A percentile compares a stretch with the other conserved stretches of the same genome.
These are phyloP conservation scores for Talaromyces funiculosus DNA, from an alignment of 2,329 filamentous ascomycete genomes.

Conservation along the genomic window DNA sequence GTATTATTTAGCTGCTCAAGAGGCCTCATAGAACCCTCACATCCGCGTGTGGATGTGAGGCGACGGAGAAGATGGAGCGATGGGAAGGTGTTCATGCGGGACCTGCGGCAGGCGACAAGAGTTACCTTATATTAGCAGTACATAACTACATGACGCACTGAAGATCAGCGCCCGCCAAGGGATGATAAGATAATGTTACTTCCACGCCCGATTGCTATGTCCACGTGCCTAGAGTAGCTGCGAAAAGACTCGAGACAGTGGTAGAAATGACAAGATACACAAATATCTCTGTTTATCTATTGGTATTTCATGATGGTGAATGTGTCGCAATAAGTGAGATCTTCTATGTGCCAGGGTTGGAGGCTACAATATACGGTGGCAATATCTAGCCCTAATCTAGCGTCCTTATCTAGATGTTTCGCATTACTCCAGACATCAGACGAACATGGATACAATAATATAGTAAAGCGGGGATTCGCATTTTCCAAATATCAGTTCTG, in stretches of 20 bases:
- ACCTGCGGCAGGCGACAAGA: conserved; percentile 6
- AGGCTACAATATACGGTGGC: background rate
- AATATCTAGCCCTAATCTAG: conserved; percentile 1
- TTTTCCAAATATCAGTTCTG: background rate
- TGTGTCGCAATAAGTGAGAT: background rate
- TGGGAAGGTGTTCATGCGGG: background rate
- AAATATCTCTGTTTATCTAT: background rate
- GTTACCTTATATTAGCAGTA: background rate
- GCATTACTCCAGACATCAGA: background rate
- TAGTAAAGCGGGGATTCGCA: too few species aligned
- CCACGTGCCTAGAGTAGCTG: background rate
- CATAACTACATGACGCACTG: conserved; percentile 14
- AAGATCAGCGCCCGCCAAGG: conserved; percentile 13
- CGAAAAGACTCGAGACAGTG: background rate
- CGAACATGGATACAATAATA: background rate
- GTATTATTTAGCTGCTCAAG: background rate
- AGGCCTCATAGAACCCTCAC: conserved; percentile 12
- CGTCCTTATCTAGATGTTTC: background rate
- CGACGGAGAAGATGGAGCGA: background rate
- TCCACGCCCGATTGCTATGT: background rate
- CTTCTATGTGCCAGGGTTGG: background rate
- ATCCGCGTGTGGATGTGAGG: conserved; percentile 16
- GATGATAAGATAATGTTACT: conserved; percentile 6
- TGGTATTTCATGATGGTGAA: background rate
- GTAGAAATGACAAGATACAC: background rate